Conservation (phyloP, 2,329 filamentous ascomycete genomes). For the Fusarium graminum region DNA sequence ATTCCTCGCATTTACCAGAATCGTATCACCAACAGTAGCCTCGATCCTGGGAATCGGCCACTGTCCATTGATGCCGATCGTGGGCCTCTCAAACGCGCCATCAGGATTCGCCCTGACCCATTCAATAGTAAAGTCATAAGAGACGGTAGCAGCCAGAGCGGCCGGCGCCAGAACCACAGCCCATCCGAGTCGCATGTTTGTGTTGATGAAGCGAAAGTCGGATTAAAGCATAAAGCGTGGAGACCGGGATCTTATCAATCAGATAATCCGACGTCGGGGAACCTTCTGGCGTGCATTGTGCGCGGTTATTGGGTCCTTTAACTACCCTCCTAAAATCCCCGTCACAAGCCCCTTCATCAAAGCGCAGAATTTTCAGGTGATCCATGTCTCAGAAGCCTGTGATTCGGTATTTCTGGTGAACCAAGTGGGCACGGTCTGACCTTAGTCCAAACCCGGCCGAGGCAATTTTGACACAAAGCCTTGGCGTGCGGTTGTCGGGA, state of each 20-base stretch:
- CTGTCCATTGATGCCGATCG: slow-evolving; percentile 81
- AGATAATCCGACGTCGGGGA: slow-evolving; percentile 34
- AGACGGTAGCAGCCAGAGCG: slow-evolving; percentile 59
- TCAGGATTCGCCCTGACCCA: slow-evolving; percentile 82
- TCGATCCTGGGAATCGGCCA: slow-evolving; percentile 79
- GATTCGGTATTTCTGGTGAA: slow-evolving; percentile 27
- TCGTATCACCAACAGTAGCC: slow-evolving; percentile 71
- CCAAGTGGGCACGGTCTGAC: slow-evolving; percentile 43
- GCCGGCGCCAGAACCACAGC: slow-evolving; percentile 17
- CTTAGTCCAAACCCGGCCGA: slow-evolving; percentile 34
- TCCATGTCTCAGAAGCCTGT: slow-evolving; percentile 14
- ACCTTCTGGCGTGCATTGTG: not conserved
- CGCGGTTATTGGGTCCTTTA: slow-evolving; percentile 9
- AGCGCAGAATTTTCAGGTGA: slow-evolving; percentile 32
- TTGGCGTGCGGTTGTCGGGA: slow-evolving; percentile 34
- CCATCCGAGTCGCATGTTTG: slow-evolving; percentile 27
- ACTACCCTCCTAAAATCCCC: not conserved
- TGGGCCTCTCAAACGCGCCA: slow-evolving; percentile 71
- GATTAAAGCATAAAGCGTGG: slow-evolving; percentile 12
- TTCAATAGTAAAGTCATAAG: slow-evolving; percentile 75
- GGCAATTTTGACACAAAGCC: slow-evolving; percentile 28
- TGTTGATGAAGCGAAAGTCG: slow-evolving; percentile 13
- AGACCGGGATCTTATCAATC: slow-evolving; percentile 38
- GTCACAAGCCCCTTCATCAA: not conserved
- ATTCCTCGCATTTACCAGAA: slow-evolving; percentile 71